These are phyloP conservation scores for Yamadazyma dushanensis DNA, from an alignment of 1,139 yeast genomes.

Conservation along the genomic window DNA sequence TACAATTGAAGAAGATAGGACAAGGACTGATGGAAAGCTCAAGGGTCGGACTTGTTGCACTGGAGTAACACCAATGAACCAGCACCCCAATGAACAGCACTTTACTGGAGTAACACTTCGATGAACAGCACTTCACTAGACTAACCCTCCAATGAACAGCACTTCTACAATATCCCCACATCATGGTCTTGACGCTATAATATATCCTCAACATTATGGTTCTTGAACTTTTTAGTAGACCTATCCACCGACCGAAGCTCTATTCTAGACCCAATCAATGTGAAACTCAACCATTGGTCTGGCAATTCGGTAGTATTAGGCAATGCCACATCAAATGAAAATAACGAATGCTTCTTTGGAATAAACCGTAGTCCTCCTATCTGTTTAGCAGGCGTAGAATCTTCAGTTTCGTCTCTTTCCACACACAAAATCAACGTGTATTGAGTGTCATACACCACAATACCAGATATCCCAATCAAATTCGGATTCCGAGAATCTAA, in stretches of 20 bases:
- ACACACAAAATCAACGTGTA: conserved; percentile 68
- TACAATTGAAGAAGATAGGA: conserved; percentile 26
- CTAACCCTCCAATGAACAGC: too few relatives aligned
- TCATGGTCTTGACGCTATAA: too few relatives aligned
- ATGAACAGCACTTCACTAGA: too few relatives aligned
- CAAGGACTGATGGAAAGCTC: too few relatives aligned
- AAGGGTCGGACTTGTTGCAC: too few relatives aligned
- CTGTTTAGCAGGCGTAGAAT: conserved; percentile 28
- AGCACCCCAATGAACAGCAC: too few relatives aligned
- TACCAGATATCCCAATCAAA: conserved; percentile 68
- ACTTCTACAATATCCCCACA: too few relatives aligned
- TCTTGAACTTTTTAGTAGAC: conserved; percentile 82
- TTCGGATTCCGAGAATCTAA: conserved; percentile 56
- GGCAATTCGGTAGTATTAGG: conserved; percentile 20
- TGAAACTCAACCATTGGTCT: conserved; percentile 50
- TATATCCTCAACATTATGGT: conserved; percentile 68
- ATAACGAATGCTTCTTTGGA: conserved; percentile 62
- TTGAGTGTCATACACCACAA: conserved; percentile 86
- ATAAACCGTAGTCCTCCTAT: conserved; percentile 56
- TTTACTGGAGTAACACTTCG: too few relatives aligned
- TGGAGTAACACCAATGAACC: too few relatives aligned
- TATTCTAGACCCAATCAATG: conserved; percentile 78
- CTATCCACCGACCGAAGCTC: conserved; percentile 78
- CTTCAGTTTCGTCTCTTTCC: conserved; percentile 33
- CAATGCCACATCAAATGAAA: conserved; percentile 53